Percentiles rank a stretch among this genome's conserved stretches.
Conservation (phyloP, 2,329 filamentous ascomycete species). For the Penicillium sp. region DNA sequence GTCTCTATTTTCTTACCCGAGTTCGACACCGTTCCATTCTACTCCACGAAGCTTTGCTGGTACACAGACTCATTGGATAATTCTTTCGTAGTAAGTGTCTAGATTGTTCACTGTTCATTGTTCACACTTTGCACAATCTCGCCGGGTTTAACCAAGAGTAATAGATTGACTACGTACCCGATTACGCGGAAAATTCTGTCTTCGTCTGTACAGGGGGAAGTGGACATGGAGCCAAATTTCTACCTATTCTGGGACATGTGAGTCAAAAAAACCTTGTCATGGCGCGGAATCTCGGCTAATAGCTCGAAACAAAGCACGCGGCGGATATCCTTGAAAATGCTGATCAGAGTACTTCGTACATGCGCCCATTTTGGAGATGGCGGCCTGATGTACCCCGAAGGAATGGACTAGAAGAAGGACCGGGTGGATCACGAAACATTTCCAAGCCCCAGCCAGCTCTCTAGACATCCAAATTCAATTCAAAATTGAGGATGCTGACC, state of each 20-base stretch:
- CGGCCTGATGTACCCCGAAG: slow-evolving; percentile 27
- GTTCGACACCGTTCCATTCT: slow-evolving; percentile 27
- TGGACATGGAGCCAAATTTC: slow-evolving; percentile 43
- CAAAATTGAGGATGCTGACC: too few relatives aligned
- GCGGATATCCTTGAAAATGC: slow-evolving; percentile 36
- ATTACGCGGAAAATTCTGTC: slow-evolving; percentile 31
- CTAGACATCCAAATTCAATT: background rate
- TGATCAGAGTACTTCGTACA: slow-evolving; percentile 31
- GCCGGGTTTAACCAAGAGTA: background rate
- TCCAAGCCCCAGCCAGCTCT: slow-evolving; percentile 1
- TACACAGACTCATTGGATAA: slow-evolving; percentile 43
- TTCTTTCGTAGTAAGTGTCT: slow-evolving; percentile 29
- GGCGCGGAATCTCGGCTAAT: slow-evolving; percentile 7
- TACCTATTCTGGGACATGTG: slow-evolving; percentile 41
- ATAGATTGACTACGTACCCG: slow-evolving; percentile 39
- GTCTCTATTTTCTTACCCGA: slow-evolving; percentile 33
- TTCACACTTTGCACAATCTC: background rate
- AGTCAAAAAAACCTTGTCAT: background rate
- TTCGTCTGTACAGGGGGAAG: slow-evolving; percentile 43
- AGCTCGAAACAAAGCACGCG: slow-evolving; percentile 28
- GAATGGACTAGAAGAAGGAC: slow-evolving; percentile 39
- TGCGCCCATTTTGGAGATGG: slow-evolving; percentile 39
- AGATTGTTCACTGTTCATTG: too few relatives aligned
- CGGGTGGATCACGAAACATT: slow-evolving; percentile 29
- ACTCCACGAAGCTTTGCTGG: slow-evolving; percentile 39